Conservation (phyloP, 352 stramenopile species). For the Pythium dissotocum region DNA sequence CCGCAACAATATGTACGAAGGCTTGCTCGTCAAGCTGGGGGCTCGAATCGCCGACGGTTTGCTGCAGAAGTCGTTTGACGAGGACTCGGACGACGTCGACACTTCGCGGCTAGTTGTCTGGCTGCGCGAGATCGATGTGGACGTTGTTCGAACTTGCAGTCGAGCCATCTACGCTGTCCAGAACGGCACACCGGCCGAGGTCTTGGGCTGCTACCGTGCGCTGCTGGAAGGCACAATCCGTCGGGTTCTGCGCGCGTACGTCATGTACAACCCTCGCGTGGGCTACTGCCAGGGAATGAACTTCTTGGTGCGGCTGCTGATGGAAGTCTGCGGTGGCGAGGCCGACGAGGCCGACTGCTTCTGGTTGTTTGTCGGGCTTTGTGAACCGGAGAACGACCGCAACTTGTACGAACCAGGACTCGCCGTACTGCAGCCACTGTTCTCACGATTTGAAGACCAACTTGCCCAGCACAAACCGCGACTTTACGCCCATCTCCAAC, state of each 20-base stretch:
- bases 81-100: conserved; percentile 55
- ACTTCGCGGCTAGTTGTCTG: conserved; percentile 53
- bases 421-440: conserved; percentile 60
- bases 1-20: conserved; percentile 59
- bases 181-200: conserved; percentile 7
- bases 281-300: conserved; percentile 91
- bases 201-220: conserved; percentile 18
- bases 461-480: conserved; percentile 71
- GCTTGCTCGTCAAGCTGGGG: conserved; percentile 60
- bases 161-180: conserved; percentile 45
- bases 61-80: conserved; percentile 26
- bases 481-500: conserved; percentile 55
- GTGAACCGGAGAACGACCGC: conserved; percentile 65
- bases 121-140: conserved; percentile 83
- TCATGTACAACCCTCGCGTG: conserved; percentile 78
- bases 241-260: conserved; percentile 76
- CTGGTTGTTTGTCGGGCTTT: conserved; percentile 81
- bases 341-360: conserved; percentile 77
- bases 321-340: conserved; percentile 49
- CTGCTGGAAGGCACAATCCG: conserved; percentile 67
- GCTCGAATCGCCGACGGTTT: conserved; percentile 39
- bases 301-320: conserved; percentile 73
- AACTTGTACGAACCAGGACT: conserved; percentile 83
- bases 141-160: conserved; percentile 74
- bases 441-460: conserved; percentile 65